Percentiles rank a stretch among this genome's conserved stretches.
Evolutionary conservation across 2,329 filamentous ascomycete genomes (phyloP).

Genomic region (Metarhizium rileyi): DNA sequence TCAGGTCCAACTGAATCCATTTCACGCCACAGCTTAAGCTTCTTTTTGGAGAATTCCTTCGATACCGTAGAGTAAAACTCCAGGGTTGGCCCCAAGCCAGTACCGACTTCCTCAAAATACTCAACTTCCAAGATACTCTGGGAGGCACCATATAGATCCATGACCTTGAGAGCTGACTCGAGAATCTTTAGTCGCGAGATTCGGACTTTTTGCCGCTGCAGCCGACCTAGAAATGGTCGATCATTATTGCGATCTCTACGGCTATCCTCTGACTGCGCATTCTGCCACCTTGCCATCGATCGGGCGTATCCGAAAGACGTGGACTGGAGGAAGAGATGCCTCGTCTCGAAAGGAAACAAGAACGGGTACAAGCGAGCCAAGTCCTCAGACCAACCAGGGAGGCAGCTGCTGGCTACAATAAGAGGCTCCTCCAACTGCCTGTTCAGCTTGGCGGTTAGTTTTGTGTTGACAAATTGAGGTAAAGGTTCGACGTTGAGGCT

Average conservation of each 20-base stretch:
- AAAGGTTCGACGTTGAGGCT: constrained; percentile 72
- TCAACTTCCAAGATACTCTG: constrained; percentile 95
- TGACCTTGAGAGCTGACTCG: constrained; percentile 94
- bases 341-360: constrained; percentile 94
- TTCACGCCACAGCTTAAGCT: constrained; percentile 92
- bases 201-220: constrained; percentile 95
- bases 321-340: constrained; percentile 92
- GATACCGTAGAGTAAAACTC: constrained; percentile 98
- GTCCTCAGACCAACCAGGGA: constrained; percentile 94
- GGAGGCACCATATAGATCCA: constrained; percentile 96
- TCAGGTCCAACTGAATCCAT: constrained; percentile 63
- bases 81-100: constrained; percentile 85
- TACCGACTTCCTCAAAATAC: constrained; percentile 97
- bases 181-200: constrained; percentile 92
- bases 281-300: constrained; percentile 97
- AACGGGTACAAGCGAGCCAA: constrained; percentile 89
- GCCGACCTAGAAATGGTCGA: constrained; percentile 77
- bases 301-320: constrained; percentile 97
- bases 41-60: constrained; percentile 94
- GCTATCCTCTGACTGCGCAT: constrained; percentile 67
- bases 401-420: constrained; percentile 92
- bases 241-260: constrained; percentile 82
- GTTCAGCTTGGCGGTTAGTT: constrained; percentile 94
- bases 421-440: constrained; percentile 92
- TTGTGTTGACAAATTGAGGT: constrained; percentile 96